phyloP scores from a whole-genome alignment of 805 yeast species.

The Zygosaccharomyces bisporus region DNA sequence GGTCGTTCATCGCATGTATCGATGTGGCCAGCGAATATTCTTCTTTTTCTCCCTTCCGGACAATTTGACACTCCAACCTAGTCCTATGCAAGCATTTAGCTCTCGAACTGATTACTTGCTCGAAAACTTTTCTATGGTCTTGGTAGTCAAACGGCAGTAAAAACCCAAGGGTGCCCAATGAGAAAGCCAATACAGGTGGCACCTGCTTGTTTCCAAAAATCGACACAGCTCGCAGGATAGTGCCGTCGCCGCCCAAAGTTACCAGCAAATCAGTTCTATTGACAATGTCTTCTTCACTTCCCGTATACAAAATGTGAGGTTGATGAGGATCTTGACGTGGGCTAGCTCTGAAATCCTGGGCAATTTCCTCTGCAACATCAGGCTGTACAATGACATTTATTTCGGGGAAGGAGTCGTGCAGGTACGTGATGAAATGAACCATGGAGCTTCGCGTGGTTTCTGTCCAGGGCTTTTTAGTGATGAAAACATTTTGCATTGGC shows the following conservation, averaged over 20 bases:
- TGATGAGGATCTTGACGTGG: slow-evolving; percentile 30
- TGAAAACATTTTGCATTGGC: slow-evolving; percentile 67
- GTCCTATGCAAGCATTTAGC: slow-evolving; percentile 73
- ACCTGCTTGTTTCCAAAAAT: slow-evolving; percentile 65
- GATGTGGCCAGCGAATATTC: slow-evolving; percentile 14
- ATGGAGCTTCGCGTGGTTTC: slow-evolving; percentile 59
- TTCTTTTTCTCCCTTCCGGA: slow-evolving; percentile 32
- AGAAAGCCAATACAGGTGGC: slow-evolving; percentile 86
- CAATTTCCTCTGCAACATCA: slow-evolving; percentile 69
- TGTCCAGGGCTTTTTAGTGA: slow-evolving; percentile 85
- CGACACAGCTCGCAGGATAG: slow-evolving; percentile 79
- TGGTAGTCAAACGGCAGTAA: slow-evolving; percentile 79
- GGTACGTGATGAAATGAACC: slow-evolving; percentile 57
- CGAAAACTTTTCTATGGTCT: slow-evolving; percentile 57
- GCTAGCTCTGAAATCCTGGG: slow-evolving; percentile 27
- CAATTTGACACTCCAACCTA: slow-evolving; percentile 72
- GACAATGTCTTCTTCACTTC: slow-evolving; percentile 52
- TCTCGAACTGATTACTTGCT: slow-evolving; percentile 59
- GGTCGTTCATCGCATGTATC: slow-evolving; percentile 85
- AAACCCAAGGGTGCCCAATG: slow-evolving; percentile 89
- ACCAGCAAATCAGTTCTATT: slow-evolving; percentile 73
- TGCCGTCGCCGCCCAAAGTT: slow-evolving; percentile 96
- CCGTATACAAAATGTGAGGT: slow-evolving; percentile 52
- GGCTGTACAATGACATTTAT: slow-evolving; percentile 74
- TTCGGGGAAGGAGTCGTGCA: slow-evolving; percentile 60